Evolutionary conservation across 768 basidiomycete species (phyloP).

Genomic region (Lactifluus piperatus): DNA sequence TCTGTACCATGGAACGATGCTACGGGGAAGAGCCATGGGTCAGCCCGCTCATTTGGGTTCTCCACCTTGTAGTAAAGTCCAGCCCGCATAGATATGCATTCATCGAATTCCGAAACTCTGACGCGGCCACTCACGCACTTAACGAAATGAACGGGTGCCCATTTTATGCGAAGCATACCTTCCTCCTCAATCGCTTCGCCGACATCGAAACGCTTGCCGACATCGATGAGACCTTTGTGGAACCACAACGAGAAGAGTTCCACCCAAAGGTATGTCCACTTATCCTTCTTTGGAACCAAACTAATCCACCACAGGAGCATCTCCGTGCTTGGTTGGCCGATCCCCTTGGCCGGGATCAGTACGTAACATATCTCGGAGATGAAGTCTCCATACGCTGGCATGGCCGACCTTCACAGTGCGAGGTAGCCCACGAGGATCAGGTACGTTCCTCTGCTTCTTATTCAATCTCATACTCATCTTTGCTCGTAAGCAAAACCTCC

Average conservation of each 20-base stretch:
- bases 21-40: slow-evolving; percentile 90
- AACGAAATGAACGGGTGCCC: slow-evolving; percentile 63
- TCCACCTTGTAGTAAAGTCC: neutral
- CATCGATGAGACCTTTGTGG: slow-evolving; percentile 69
- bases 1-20: slow-evolving; percentile 83
- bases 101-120: slow-evolving; percentile 61
- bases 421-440: slow-evolving; percentile 63
- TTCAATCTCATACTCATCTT: neutral
- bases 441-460: slow-evolving; percentile 35
- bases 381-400: slow-evolving; percentile 91
- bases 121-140: slow-evolving; percentile 64
- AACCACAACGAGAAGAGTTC: slow-evolving; percentile 68
- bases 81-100: slow-evolving; percentile 58
- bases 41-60: slow-evolving; percentile 21
- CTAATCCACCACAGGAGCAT: slow-evolving; percentile 59
- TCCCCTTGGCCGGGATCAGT: slow-evolving; percentile 88
- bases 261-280: slow-evolving; percentile 50
- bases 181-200: slow-evolving; percentile 78
- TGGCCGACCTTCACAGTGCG: slow-evolving; percentile 80
- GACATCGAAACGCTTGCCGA: slow-evolving; percentile 80
- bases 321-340: slow-evolving; percentile 93
- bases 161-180: slow-evolving; percentile 83
- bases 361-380: slow-evolving; percentile 87
- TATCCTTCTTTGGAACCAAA: neutral
- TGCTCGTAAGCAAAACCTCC: slow-evolving; percentile 47